phyloP scores from a whole-genome alignment of 164 flowering plant species.

The Vitis riparia region DNA sequence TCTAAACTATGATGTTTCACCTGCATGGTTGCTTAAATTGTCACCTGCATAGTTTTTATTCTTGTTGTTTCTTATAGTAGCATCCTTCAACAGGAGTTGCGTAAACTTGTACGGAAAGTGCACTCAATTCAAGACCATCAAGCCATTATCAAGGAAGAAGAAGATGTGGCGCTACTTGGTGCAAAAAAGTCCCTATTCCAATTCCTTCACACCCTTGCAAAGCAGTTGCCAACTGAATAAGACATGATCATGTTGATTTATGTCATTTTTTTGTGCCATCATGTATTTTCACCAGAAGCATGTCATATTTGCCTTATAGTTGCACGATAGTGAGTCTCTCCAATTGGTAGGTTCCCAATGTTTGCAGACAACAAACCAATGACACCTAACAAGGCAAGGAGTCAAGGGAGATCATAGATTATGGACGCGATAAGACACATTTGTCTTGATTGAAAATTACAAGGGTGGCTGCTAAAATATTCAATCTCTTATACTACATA shows the following conservation, averaged over 20 bases:
- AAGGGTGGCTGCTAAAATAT: neutral
- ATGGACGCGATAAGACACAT: neutral
- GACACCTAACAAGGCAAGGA: too few species aligned
- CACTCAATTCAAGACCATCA: conserved; percentile 39
- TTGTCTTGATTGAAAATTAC: conserved; percentile 13
- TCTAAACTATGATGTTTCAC: neutral
- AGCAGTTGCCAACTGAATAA: conserved; percentile 34
- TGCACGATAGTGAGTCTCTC: neutral
- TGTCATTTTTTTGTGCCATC: conserved; percentile 7
- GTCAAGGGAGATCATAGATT: too few species aligned
- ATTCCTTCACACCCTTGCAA: conserved; percentile 59
- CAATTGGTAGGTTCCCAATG: too few species aligned
- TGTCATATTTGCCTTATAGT: neutral
- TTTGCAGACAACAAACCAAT: too few species aligned
- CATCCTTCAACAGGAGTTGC: conserved; percentile 45
- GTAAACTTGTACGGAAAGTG: conserved; percentile 67
- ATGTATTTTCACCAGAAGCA: neutral
- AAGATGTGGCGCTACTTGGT: conserved; percentile 21
- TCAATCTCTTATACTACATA: conserved; percentile 8
- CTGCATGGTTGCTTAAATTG: neutral
- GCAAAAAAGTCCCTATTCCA: conserved; percentile 58
- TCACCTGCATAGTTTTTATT: neutral
- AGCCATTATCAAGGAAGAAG: conserved; percentile 26
- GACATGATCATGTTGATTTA: neutral
- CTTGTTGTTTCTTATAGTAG: neutral